Percentiles rank a stretch among this genome's conserved stretches.
Conservation (phyloP, 768 basidiomycete species). For the Amanita rimosa region DNA sequence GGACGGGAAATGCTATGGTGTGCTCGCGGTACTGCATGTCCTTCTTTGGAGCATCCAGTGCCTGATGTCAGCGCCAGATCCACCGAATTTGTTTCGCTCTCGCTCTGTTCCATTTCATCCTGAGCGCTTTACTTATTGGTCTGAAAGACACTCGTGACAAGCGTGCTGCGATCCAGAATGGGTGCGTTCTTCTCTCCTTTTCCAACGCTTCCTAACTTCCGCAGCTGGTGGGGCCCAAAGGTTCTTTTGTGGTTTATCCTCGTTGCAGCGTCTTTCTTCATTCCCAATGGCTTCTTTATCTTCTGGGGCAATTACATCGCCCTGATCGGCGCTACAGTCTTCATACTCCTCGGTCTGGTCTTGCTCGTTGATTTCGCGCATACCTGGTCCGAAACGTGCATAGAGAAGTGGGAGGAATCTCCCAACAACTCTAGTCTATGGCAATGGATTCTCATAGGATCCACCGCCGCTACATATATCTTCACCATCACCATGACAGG, state of each 20-base stretch:
- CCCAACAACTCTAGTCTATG: conserved; percentile 68
- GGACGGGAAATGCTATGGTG: conserved; percentile 90
- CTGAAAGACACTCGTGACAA: conserved; percentile 87
- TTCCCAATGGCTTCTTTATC: conserved; percentile 96
- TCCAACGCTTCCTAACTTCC: conserved; percentile 1
- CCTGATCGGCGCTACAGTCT: conserved; percentile 84
- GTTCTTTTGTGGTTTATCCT: conserved; percentile 82
- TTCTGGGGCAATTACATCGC: conserved; percentile 95
- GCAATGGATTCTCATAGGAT: conserved; percentile 93
- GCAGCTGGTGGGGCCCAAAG: conserved; percentile 98
- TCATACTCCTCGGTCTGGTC: conserved; percentile 95
- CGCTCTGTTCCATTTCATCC: conserved; percentile 74
- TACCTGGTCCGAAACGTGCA: conserved; percentile 94
- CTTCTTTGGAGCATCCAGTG: not conserved
- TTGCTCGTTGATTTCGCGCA: conserved; percentile 98
- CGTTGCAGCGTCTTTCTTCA: conserved; percentile 77
- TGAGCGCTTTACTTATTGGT: conserved; percentile 72
- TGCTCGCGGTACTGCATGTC: conserved; percentile 63
- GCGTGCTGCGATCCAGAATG: conserved; percentile 94
- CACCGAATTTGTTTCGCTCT: conserved; percentile 97
- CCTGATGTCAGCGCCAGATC: conserved; percentile 33
- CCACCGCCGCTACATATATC: conserved; percentile 82
- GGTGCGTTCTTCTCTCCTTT: conserved; percentile 34
- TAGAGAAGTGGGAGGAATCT: conserved; percentile 89
- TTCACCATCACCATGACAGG: conserved; percentile 79